These are phyloP conservation scores for Cicer chorassanicum DNA, from an alignment of 306 rosid genomes.

Conservation along the genomic window DNA sequence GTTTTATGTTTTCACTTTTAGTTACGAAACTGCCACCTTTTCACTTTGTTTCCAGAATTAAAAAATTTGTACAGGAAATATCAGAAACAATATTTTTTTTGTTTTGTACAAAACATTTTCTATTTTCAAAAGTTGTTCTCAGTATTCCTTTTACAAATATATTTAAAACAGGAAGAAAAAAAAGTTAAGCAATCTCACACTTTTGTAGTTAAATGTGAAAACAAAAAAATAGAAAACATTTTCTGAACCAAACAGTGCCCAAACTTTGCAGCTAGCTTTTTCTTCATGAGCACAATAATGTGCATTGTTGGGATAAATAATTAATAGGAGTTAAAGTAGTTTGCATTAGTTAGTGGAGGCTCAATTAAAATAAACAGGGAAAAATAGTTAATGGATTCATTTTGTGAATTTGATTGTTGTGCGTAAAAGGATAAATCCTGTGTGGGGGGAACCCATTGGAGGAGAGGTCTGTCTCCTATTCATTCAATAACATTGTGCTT, in stretches of 20 bases:
- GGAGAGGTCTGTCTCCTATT: not conserved
- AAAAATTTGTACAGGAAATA: too few species aligned
- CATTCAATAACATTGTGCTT: not conserved
- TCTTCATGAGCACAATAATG: not conserved
- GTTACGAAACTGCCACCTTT: too few species aligned
- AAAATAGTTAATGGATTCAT: conserved; percentile 8
- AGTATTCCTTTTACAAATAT: too few species aligned
- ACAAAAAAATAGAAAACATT: not conserved
- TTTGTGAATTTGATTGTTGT: not conserved
- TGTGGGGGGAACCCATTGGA: not conserved
- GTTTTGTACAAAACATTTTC: too few species aligned
- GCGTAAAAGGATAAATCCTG: not conserved
- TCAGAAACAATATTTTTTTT: too few species aligned
- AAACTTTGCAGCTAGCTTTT: not conserved
- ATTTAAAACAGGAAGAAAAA: too few species aligned
- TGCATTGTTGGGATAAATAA: not conserved
- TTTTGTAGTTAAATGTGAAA: too few species aligned
- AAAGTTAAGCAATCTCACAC: too few species aligned
- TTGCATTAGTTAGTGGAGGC: conserved; percentile 4
- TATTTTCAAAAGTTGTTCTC: too few species aligned
- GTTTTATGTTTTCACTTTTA: too few species aligned
- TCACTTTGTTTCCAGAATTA: too few species aligned
- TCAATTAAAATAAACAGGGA: conserved; percentile 2
- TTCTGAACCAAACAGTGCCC: not conserved
- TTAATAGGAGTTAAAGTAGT: conserved; percentile 5